Base-by-base conservation (phyloP, 1,284 basidiomycete genomes). In the Trichosporon asahii region DNA sequence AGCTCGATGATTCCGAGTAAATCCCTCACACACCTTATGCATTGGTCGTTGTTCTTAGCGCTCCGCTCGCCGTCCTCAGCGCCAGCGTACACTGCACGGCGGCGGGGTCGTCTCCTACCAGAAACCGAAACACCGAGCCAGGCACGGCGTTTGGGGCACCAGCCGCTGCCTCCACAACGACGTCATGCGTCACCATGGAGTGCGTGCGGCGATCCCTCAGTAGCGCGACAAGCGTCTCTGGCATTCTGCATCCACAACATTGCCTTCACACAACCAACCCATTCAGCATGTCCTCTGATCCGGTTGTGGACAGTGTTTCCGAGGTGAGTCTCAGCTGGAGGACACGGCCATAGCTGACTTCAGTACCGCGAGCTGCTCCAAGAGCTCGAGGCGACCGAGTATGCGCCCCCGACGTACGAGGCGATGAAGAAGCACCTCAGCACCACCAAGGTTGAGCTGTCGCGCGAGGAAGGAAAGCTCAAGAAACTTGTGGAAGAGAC, bases 331-430 rank as follows among this genome's bases (percentile, higher is more conserved):
- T n/a, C n/a, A n/a, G n/a, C n/a, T n/a, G n/a, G n/a, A n/a, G n/a
- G n/a, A n/a, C n/a, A n/a, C n/a, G n/a, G n/a, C n/a, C n/a, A n/a
- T n/a, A 33, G 31, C 65, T 57, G 18, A 57, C 65, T 0, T 7
- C 71, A 74, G 73, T 71, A 74, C 68, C 68, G 66, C 35, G 44
- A 64, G 53, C 71, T 74, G 37, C 66, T 68, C 25, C 67, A 63
- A 7, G 63, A 68, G 27, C 68, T 74, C 27, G 55, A 72, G 23
- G 68, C 65, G 5, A 57, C 70, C 29, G 72, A 73, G 37, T 75
- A 75, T 33, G 74, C 72, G 6, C 67, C 72, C 14, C 74, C 74
- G 9, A 72, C 74, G 6, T 40, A 73, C 35, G 49, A 25, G 11
- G 67, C 73, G 33, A 67, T 75, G 31, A 29, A 69, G 65, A 35